These are phyloP conservation scores for Pythium sukuiense DNA, from an alignment of 352 stramenopile species.

Conservation along the genomic window DNA sequence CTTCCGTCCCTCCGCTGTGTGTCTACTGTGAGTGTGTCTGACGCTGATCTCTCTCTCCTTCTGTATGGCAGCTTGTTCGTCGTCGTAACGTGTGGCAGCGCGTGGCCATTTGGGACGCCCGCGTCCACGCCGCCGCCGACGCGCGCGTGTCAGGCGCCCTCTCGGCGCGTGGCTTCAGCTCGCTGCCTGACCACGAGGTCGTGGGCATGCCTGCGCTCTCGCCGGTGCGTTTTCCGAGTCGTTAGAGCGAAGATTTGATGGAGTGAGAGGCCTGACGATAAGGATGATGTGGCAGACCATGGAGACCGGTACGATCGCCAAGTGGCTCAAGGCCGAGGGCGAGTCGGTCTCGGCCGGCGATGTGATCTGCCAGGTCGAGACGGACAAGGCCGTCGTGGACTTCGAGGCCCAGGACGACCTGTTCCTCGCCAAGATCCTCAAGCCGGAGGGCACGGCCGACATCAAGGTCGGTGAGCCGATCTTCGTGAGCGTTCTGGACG, in stretches of 20 bases:
- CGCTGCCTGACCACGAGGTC: slow-evolving; percentile 74
- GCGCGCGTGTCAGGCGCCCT: slow-evolving; percentile 24
- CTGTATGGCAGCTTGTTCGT: slow-evolving; percentile 41
- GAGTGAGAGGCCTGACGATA: not conserved
- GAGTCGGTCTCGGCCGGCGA: slow-evolving; percentile 91
- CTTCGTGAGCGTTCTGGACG: slow-evolving; percentile 63
- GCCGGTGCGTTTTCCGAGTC: slow-evolving; percentile 31
- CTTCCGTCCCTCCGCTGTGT: not conserved
- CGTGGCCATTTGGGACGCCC: slow-evolving; percentile 45
- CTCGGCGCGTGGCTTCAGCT: slow-evolving; percentile 45
- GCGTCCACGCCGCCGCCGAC: slow-evolving; percentile 27
- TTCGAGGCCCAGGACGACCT: slow-evolving; percentile 97
- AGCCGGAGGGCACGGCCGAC: slow-evolving; percentile 79
- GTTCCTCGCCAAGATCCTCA: slow-evolving; percentile 95
- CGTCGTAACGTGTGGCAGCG: slow-evolving; percentile 64
- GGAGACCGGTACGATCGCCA: slow-evolving; percentile 93
- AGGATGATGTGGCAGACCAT: slow-evolving; percentile 77
- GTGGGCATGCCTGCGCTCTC: slow-evolving; percentile 73
- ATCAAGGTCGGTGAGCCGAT: slow-evolving; percentile 81
- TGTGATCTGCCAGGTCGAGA: slow-evolving; percentile 96
- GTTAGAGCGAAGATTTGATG: too few relatives aligned
- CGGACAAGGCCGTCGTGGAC: slow-evolving; percentile 98
- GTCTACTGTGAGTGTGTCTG: not conserved
- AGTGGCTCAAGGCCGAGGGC: slow-evolving; percentile 93
- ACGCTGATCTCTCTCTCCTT: not conserved